Conservation (phyloP, 306 rosid species). For the Abrus pulchellus region DNA sequence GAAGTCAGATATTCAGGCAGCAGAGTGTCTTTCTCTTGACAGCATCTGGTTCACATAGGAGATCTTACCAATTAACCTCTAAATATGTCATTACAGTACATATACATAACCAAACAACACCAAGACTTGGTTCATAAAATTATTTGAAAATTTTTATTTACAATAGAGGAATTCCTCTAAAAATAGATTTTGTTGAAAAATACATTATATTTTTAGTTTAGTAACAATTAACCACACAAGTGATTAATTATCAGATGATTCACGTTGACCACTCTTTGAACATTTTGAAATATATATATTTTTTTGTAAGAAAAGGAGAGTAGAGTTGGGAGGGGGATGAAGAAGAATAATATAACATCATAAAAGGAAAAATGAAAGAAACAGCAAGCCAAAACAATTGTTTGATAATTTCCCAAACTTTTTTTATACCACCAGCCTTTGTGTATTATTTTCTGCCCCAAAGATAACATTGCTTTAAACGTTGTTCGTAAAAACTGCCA, state of each 20-base stretch:
- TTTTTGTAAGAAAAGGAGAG: constrained; percentile 3
- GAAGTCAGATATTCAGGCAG: constrained; percentile 27
- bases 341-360: background rate
- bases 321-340: background rate
- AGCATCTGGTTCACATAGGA: constrained; percentile 10
- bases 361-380: constrained; percentile 13
- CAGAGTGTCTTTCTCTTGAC: constrained; percentile 17
- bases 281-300: background rate
- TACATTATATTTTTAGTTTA: constrained; percentile 5
- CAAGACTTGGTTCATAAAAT: background rate
- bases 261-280: background rate
- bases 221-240: background rate
- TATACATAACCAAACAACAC: constrained; percentile 13
- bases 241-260: background rate
- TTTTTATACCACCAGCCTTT: background rate
- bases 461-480: background rate
- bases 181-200: constrained; percentile 7
- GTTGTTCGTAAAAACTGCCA: background rate
- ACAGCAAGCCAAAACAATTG: background rate
- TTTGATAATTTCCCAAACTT: constrained; percentile 8
- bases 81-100: constrained; percentile 21
- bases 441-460: constrained; percentile 1
- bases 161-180: constrained; percentile 4
- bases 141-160: background rate
- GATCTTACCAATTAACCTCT: constrained; percentile 23